Percentiles rank a stretch among this genome's conserved stretches.
These are phyloP conservation scores for Pezicula rhizophila DNA, from an alignment of 2,329 filamentous ascomycete genomes.

Conservation along the genomic window DNA sequence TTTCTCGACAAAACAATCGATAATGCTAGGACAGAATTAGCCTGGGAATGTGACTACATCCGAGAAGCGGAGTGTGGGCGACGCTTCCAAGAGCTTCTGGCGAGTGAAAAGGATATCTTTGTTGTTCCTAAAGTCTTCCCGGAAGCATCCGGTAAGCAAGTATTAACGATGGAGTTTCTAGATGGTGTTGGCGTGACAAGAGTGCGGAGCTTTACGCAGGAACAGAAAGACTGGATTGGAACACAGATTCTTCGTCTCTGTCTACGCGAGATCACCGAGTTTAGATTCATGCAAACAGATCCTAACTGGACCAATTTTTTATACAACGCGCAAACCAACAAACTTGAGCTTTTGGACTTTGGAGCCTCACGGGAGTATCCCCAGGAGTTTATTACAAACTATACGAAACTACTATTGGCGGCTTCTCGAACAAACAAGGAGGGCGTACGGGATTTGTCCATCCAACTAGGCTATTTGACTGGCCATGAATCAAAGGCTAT, in stretches of 20 bases:
- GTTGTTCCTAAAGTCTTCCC: constrained; percentile 70
- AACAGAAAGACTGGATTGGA: constrained; percentile 91
- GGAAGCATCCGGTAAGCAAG: constrained; percentile 77
- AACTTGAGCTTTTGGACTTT: constrained; percentile 90
- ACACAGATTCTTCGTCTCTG: constrained; percentile 89
- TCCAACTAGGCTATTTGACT: constrained; percentile 82
- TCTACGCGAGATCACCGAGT: constrained; percentile 87
- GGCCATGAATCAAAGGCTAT: constrained; percentile 80
- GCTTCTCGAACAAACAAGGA: constrained; percentile 65
- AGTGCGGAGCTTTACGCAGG: constrained; percentile 66
- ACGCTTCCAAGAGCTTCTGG: constrained; percentile 72
- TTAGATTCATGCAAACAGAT: constrained; percentile 98
- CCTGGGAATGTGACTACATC: constrained; percentile 94
- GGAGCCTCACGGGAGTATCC: constrained; percentile 87
- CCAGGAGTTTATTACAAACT: constrained; percentile 69
- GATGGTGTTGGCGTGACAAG: constrained; percentile 81
- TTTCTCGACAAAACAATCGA: constrained; percentile 97
- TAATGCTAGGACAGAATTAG: constrained; percentile 85
- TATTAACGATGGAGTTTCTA: constrained; percentile 92
- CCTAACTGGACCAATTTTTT: constrained; percentile 99
- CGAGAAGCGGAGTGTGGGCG: constrained; percentile 78
- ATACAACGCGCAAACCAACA: constrained; percentile 66
- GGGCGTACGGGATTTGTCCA: constrained; percentile 60
- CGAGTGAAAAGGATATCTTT: constrained; percentile 69
- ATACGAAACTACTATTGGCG: constrained; percentile 73